A percentile compares a stretch with the other conserved stretches of the same genome.
Conservation (phyloP, 306 rosid species). For the Fragaria nilgerrensis region DNA sequence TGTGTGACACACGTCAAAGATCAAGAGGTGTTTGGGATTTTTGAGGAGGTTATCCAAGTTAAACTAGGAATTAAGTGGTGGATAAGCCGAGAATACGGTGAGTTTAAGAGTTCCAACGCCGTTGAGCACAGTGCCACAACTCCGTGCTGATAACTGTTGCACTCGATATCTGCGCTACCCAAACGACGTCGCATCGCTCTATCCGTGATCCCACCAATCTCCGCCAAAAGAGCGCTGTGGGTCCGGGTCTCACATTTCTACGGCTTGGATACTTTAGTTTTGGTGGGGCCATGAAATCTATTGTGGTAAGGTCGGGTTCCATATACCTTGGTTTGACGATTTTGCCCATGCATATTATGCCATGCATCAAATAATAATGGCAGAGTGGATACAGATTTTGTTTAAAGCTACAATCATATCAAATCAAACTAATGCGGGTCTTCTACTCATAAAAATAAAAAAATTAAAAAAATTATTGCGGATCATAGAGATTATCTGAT, state of each 20-base stretch:
- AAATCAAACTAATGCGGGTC: not conserved
- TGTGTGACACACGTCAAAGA: not conserved
- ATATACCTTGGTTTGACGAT: not conserved
- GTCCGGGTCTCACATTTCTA: not conserved
- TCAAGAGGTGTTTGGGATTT: constrained; percentile 13
- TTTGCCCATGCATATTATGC: constrained; percentile 17
- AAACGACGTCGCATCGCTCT: not conserved
- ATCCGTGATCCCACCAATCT: not conserved
- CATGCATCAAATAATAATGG: constrained; percentile 14
- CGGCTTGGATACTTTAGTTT: not conserved
- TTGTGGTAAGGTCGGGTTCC: not conserved
- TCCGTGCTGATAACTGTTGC: not conserved
- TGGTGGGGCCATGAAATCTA: not conserved
- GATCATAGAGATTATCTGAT: too few species aligned
- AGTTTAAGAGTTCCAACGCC: constrained; percentile 19
- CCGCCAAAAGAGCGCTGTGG: not conserved
- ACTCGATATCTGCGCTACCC: not conserved
- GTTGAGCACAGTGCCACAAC: constrained; percentile 10
- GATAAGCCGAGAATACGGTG: constrained; percentile 10
- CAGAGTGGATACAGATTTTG: not conserved
- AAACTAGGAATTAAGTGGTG: not conserved
- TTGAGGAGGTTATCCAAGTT: constrained; percentile 4
- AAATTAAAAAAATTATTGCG: too few species aligned
- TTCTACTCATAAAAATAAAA: too few species aligned
- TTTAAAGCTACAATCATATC: not conserved